Conservation (phyloP, 768 basidiomycete species). For the Tremella fuciformis region DNA sequence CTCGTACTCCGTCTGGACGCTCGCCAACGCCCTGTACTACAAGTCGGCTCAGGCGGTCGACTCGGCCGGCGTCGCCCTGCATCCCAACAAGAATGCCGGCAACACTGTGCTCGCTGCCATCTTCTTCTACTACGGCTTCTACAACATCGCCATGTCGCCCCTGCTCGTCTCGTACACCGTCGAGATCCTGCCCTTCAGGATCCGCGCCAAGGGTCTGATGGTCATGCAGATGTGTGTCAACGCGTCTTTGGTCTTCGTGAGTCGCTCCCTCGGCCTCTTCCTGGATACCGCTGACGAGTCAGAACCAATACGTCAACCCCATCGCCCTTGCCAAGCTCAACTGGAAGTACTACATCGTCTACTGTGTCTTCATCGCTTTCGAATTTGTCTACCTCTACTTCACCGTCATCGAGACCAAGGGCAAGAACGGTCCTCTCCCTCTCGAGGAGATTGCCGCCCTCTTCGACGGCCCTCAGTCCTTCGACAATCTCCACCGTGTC, state of each 20-base stretch:
- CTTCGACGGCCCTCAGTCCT: slow-evolving; percentile 22
- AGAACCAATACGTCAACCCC: slow-evolving; percentile 26
- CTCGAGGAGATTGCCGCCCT: slow-evolving; percentile 33
- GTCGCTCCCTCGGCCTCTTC: background rate
- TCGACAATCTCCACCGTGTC: too few species aligned
- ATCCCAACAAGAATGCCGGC: slow-evolving; percentile 31
- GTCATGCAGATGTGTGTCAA: slow-evolving; percentile 31
- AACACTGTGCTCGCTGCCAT: slow-evolving; percentile 46
- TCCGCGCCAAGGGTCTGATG: slow-evolving; percentile 42
- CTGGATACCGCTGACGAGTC: background rate
- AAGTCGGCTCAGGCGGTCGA: slow-evolving; percentile 25
- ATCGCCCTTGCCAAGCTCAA: slow-evolving; percentile 28
- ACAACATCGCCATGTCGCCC: slow-evolving; percentile 38
- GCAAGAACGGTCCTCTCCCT: slow-evolving; percentile 25
- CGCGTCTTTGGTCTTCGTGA: slow-evolving; percentile 29
- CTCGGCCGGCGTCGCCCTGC: slow-evolving; percentile 24
- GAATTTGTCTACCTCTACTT: slow-evolving; percentile 44
- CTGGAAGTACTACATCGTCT: slow-evolving; percentile 34
- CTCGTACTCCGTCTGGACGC: slow-evolving; percentile 27
- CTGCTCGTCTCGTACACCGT: slow-evolving; percentile 40
- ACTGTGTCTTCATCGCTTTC: slow-evolving; percentile 28
- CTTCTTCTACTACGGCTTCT: slow-evolving; percentile 45
- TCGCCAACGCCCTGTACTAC: slow-evolving; percentile 34
- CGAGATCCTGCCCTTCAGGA: slow-evolving; percentile 39
- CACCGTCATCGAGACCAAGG: slow-evolving; percentile 42